Evolutionary conservation across 768 basidiomycete genomes (phyloP).

Genomic region (Naganishia onofrii): DNA sequence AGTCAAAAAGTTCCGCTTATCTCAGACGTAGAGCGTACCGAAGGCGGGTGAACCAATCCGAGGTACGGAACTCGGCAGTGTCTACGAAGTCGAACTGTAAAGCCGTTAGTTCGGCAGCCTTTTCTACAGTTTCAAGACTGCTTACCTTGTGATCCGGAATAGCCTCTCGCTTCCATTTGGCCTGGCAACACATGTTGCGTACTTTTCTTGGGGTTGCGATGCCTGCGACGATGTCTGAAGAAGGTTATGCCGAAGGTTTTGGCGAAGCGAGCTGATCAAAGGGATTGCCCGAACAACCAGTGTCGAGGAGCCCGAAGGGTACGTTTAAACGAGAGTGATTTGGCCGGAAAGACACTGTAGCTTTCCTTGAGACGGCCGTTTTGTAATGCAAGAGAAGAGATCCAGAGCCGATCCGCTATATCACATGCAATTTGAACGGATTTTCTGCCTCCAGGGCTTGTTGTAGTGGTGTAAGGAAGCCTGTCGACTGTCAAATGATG

Average conservation of each 20-base stretch:
- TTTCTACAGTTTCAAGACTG: background rate
- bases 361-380: background rate
- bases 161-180: conserved; percentile 89
- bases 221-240: background rate
- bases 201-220: background rate
- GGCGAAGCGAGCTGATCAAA: background rate
- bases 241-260: background rate
- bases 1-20: background rate
- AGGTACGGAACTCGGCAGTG: conserved; percentile 84
- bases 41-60: conserved; percentile 77
- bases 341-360: background rate
- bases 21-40: conserved; percentile 60
- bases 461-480: background rate
- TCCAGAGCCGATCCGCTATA: too few species aligned
- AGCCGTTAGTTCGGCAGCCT: background rate
- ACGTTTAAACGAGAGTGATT: background rate
- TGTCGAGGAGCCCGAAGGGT: background rate
- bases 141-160: conserved; percentile 95
- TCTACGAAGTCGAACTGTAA: conserved; percentile 93
- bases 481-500: background rate
- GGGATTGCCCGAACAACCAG: background rate
- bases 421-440: too few species aligned
- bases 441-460: background rate
- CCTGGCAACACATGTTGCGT: conserved; percentile 61
- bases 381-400: background rate